These are phyloP conservation scores for Pseudogymnoascus sp. DNA, from an alignment of 2,329 filamentous ascomycete genomes.

Conservation along the genomic window DNA sequence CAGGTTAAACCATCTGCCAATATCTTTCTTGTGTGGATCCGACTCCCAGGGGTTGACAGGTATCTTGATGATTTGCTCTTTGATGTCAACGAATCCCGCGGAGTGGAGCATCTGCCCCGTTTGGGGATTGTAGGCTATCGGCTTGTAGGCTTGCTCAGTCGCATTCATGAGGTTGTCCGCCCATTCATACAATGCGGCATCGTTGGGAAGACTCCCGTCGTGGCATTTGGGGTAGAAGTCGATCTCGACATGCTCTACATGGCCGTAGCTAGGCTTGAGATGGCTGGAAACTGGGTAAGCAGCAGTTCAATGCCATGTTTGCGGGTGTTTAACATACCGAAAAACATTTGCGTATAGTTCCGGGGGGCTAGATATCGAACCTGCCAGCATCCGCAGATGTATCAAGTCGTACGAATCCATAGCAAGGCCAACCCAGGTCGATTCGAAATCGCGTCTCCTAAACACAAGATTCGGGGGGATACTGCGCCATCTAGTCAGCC, in stretches of 20 bases:
- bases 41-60: slow-evolving; percentile 67
- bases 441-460: slow-evolving; percentile 67
- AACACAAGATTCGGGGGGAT: slow-evolving; percentile 64
- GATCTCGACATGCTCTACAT: slow-evolving; percentile 82
- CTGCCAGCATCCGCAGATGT: slow-evolving; percentile 70
- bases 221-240: slow-evolving; percentile 71
- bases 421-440: slow-evolving; percentile 51
- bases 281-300: slow-evolving; percentile 43
- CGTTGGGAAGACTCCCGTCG: slow-evolving; percentile 48
- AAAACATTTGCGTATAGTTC: slow-evolving; percentile 64
- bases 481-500: slow-evolving; percentile 36
- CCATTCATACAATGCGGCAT: slow-evolving; percentile 59
- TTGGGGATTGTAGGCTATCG: slow-evolving; percentile 54
- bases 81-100: slow-evolving; percentile 73
- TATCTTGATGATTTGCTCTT: slow-evolving; percentile 57
- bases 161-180: slow-evolving; percentile 58
- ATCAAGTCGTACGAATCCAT: slow-evolving; percentile 55
- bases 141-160: slow-evolving; percentile 55
- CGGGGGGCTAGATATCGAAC: slow-evolving; percentile 69
- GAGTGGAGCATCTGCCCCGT: slow-evolving; percentile 54
- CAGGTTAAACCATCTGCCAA: slow-evolving; percentile 78
- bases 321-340: slow-evolving; percentile 38
- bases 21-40: slow-evolving; percentile 54
- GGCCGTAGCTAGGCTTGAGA: slow-evolving; percentile 64
- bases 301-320: background rate